Base-by-base conservation (phyloP, 495 filamentous ascomycete species). In the Aspergillus leporis region DNA sequence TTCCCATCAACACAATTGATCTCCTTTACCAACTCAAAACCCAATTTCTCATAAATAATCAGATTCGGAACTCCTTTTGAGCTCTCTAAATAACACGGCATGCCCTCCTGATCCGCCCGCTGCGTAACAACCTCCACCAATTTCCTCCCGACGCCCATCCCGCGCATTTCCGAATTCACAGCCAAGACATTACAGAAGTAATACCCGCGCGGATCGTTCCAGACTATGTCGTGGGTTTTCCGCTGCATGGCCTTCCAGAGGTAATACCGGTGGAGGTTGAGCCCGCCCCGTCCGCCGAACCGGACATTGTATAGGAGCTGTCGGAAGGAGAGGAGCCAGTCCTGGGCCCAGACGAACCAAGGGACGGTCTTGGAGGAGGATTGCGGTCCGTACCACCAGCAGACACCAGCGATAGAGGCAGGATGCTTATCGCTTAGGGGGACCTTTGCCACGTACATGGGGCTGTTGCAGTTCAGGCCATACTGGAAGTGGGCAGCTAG, bases 121-220 rank as follows among this genome's bases (percentile, higher is more conserved):
- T 80, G 70, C 32, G 84, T 83, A 5, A 89, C 83, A 34, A 75
- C 68, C 64, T 83, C 71, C 66, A 88, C 83, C 52, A 90, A 70
- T 56, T 73, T 70, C 57, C 80, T 79, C 5, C 86, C 87, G 5
- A 89, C 75, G 0, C 87, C 86, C 66, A 73, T 80, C 2, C 82
- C 81, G 60, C 87, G 83, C 58, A 76, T 78, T 47, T 80, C 74
- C 2, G 84, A 81, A 23, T 78, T 68, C n/a, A 89, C 86, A 3
- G 84, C 84, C 56, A 90, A 78, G 51, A 89, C 84, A 66, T 88
- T 90, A 59, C 86, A 84, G 60, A 89, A 90, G 60, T 88, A 89
- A 65, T 90, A 90, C 0, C 87, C 87, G 0, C 68, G 65, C 4
- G 78, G 70, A 43, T 74, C 65, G 12, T 55, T 64, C 72, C 77